phyloP scores from a whole-genome alignment of 371 early-diverging fungal species.

The Mortierella sp. region DNA sequence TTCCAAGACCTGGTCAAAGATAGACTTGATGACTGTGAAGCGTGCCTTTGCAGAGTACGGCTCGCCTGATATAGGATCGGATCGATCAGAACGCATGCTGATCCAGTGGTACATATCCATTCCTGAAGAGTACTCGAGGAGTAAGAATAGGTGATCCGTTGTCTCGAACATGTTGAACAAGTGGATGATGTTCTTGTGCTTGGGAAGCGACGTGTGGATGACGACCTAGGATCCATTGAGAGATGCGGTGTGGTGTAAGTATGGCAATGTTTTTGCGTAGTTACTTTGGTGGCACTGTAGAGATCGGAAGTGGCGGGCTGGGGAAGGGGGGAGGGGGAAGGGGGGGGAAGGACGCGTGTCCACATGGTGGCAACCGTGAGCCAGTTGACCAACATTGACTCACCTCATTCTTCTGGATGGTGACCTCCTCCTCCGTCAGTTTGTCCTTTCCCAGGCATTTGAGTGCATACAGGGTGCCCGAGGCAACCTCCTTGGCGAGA shows the following conservation, averaged over 20 bases:
- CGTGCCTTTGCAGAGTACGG: conserved; percentile 63
- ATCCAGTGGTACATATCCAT: conserved; percentile 85
- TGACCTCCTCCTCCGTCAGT: conserved; percentile 64
- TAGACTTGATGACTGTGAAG: conserved; percentile 69
- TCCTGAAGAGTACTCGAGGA: conserved; percentile 82
- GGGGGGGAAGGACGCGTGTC: neutral
- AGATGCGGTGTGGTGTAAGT: too few species aligned
- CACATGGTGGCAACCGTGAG: too few species aligned
- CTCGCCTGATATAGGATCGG: conserved; percentile 65
- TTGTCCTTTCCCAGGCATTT: conserved; percentile 71
- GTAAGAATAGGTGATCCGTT: conserved; percentile 73
- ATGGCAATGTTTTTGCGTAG: too few species aligned
- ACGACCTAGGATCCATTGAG: conserved; percentile 61
- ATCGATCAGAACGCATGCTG: conserved; percentile 63
- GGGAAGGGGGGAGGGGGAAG: too few species aligned
- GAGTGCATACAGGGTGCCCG: conserved; percentile 65
- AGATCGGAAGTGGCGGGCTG: too few species aligned
- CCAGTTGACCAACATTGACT: conserved; percentile 2
- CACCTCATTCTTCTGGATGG: conserved; percentile 68
- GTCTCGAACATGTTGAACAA: conserved; percentile 78
- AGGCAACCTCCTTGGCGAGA: conserved; percentile 63
- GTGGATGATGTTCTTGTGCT: conserved; percentile 75
- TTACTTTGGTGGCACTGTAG: too few species aligned
- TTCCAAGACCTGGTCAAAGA: conserved; percentile 86
- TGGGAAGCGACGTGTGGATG: conserved; percentile 69